These are phyloP conservation scores for Dissoconium aciculare DNA, from an alignment of 2,329 filamentous ascomycete genomes.

Conservation along the genomic window DNA sequence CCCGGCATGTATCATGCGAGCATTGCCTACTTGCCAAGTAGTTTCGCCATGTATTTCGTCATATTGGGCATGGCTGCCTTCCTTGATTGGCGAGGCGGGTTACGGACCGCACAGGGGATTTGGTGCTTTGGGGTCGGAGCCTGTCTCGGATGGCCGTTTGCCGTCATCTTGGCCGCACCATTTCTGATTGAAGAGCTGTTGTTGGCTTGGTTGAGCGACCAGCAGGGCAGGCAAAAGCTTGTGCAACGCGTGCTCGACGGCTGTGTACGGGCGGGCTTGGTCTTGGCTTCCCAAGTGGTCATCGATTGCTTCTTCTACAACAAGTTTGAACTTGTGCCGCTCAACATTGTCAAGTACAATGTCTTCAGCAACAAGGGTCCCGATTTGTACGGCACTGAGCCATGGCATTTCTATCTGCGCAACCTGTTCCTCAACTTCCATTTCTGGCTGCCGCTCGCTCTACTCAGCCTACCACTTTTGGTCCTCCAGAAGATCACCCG, in stretches of 20 bases:
- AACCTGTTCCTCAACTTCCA: conserved; percentile 93
- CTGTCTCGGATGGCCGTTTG: conserved; percentile 88
- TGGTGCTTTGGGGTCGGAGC: conserved; percentile 81
- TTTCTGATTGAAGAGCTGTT: conserved; percentile 67
- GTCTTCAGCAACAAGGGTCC: conserved; percentile 71
- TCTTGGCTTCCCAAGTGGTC: conserved; percentile 54
- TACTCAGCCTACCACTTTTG: conserved; percentile 61
- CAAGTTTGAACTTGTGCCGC: conserved; percentile 59
- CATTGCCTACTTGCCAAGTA: conserved; percentile 75
- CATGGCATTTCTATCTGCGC: conserved; percentile 91
- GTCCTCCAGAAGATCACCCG: conserved; percentile 54
- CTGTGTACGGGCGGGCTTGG: conserved; percentile 45
- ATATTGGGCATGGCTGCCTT: conserved; percentile 80
- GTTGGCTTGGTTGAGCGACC: conserved; percentile 31
- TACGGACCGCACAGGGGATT: conserved; percentile 69
- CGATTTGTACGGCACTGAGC: conserved; percentile 86
- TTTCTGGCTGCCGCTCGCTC: conserved; percentile 72
- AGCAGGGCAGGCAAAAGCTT: conserved; percentile 35
- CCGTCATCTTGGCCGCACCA: conserved; percentile 63
- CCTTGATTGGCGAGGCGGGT: conserved; percentile 71
- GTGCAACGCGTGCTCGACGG: conserved; percentile 53
- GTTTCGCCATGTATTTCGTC: conserved; percentile 88
- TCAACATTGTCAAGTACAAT: conserved; percentile 94
- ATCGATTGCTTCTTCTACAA: conserved; percentile 79
- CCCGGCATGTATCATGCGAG: conserved; percentile 91